Evolutionary conservation across 1,284 basidiomycete species (phyloP).

Genomic region (Ustilago curta): DNA sequence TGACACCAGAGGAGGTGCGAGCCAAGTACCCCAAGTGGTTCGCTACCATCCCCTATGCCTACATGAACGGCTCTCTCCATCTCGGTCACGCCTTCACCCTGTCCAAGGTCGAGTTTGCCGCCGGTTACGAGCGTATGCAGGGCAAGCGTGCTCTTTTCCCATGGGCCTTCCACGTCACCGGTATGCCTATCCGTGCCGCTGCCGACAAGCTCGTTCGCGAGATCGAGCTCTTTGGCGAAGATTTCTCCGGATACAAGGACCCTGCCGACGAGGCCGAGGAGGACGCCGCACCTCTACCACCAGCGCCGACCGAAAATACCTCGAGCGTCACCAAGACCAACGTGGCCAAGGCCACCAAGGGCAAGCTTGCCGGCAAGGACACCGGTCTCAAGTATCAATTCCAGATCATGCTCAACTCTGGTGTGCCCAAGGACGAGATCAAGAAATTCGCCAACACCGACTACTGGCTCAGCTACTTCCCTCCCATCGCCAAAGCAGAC

Average conservation of each 20-base stretch:
- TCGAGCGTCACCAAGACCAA: conserved; percentile 58
- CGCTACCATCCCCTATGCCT: conserved; percentile 85
- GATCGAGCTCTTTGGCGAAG: conserved; percentile 92
- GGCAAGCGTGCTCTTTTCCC: conserved; percentile 94
- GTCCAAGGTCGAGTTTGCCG: conserved; percentile 96
- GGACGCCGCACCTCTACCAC: conserved; percentile 38
- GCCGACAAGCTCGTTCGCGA: conserved; percentile 97
- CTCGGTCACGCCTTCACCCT: conserved; percentile 98
- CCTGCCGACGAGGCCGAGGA: conserved; percentile 72
- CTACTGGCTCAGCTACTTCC: conserved; percentile 95
- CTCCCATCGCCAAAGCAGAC: conserved; percentile 88
- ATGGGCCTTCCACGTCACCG: conserved; percentile 95
- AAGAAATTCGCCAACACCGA: conserved; percentile 94
- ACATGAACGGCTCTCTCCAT: conserved; percentile 99
- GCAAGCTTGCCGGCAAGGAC: conserved; percentile 91
- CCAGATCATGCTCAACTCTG: conserved; percentile 93
- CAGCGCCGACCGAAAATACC: conserved; percentile 47
- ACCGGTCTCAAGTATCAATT: conserved; percentile 97
- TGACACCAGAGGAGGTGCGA: conserved; percentile 70
- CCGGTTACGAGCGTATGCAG: conserved; percentile 94
- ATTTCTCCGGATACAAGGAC: conserved; percentile 81
- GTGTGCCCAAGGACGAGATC: conserved; percentile 86
- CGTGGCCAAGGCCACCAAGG: conserved; percentile 87
- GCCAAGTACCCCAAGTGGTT: conserved; percentile 93
- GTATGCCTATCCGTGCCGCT: conserved; percentile 98